Percentiles rank a stretch among this genome's conserved stretches.
These are phyloP conservation scores for Phytophthora uliginosa DNA, from an alignment of 352 stramenopile genomes.

Conservation along the genomic window DNA sequence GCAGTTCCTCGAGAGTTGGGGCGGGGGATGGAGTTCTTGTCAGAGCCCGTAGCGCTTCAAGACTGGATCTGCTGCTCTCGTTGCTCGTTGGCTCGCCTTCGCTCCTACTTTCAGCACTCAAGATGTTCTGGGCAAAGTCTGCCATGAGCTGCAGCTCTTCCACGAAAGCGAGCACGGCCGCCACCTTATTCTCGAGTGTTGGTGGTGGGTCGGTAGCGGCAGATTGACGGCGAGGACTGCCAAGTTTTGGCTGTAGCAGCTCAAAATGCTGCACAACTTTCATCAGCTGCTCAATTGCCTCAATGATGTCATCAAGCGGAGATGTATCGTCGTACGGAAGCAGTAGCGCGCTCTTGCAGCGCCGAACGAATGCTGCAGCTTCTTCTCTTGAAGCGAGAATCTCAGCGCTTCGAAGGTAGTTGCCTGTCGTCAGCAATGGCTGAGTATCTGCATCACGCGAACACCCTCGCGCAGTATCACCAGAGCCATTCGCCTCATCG, in stretches of 20 bases:
- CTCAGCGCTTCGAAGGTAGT: conserved; percentile 30
- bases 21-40: conserved; percentile 47
- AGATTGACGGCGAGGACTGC: conserved; percentile 27
- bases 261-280: conserved; percentile 54
- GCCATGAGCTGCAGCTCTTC: conserved; percentile 68
- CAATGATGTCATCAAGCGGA: conserved; percentile 33
- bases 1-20: conserved; percentile 26
- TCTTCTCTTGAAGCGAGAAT: conserved; percentile 34
- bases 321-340: conserved; percentile 14
- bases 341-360: conserved; percentile 32
- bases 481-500: background rate
- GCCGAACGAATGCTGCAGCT: conserved; percentile 29
- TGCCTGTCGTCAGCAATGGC: background rate
- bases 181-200: conserved; percentile 45
- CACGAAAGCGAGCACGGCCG: conserved; percentile 56
- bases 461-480: background rate
- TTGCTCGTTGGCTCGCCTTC: conserved; percentile 36
- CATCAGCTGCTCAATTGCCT: conserved; percentile 51
- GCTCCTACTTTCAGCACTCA: conserved; percentile 57
- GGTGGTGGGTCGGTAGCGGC: conserved; percentile 13
- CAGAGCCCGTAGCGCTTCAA: conserved; percentile 37
- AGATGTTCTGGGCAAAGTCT: conserved; percentile 68
- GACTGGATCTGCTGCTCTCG: conserved; percentile 54
- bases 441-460: background rate
- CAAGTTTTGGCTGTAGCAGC: conserved; percentile 42